Evolutionary conservation across 2,329 filamentous ascomycete species (phyloP).

Genomic region (Colletotrichum melonis): DNA sequence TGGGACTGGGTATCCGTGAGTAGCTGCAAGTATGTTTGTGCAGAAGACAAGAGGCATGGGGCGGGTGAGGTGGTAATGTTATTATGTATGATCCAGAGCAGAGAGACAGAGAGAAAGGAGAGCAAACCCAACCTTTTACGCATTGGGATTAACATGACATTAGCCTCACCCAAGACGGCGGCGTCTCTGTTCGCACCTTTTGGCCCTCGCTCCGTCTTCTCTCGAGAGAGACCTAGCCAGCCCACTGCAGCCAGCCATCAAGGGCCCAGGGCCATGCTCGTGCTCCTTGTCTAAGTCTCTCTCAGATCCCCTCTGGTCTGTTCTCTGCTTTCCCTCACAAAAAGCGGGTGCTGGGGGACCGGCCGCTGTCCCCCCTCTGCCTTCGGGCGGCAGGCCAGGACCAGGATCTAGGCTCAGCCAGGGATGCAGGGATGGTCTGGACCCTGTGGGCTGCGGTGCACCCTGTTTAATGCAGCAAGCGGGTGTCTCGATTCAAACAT

Average conservation of each 20-base stretch:
- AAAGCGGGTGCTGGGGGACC: neutral
- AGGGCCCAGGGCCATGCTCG: neutral
- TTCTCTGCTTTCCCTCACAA: neutral
- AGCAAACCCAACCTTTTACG: neutral
- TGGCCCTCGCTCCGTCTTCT: neutral
- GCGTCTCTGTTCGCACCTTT: neutral
- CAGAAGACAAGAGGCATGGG: neutral
- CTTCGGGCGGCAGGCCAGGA: conserved; percentile 11
- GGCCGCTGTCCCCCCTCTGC: neutral
- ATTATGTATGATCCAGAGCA: conserved; percentile 13
- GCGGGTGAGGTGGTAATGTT: neutral
- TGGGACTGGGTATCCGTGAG: neutral
- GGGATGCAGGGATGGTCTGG: conserved; percentile 31
- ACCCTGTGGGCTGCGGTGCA: conserved; percentile 22
- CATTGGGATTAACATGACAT: neutral
- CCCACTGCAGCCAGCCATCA: neutral
- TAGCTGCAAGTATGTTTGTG: neutral
- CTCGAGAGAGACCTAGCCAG: neutral
- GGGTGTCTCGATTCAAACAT: conserved; percentile 20
- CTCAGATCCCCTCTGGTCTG: neutral
- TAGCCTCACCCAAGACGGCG: neutral
- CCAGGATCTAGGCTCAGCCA: conserved; percentile 23
- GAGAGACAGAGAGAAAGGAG: neutral
- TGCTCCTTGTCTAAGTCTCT: neutral
- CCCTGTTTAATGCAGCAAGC: neutral